Conservation (phyloP, 2,329 filamentous ascomycete genomes). For the Colletotrichum sp. region DNA sequence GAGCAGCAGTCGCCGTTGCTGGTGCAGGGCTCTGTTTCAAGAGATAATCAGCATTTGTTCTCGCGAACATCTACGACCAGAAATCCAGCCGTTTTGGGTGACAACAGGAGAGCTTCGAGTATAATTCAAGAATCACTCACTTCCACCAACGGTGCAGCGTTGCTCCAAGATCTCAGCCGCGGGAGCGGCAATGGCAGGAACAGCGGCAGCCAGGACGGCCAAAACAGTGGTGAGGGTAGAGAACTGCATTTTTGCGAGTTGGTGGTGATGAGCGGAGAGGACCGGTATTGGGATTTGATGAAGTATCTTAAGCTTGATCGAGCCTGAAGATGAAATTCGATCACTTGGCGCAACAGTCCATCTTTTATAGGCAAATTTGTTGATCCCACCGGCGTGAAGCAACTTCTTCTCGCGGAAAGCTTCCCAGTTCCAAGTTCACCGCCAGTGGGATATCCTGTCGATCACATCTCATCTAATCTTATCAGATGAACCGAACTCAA, state of each 20-base stretch:
- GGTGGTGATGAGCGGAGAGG: background rate
- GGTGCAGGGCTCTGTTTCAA: background rate
- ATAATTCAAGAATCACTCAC: background rate
- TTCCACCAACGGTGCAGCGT: background rate
- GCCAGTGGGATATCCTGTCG: background rate
- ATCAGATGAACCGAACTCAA: background rate
- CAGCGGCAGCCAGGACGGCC: constrained; percentile 46
- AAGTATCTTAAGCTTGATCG: background rate
- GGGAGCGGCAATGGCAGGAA: background rate
- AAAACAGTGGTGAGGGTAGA: constrained; percentile 53
- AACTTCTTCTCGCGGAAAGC: background rate
- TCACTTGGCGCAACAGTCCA: background rate
- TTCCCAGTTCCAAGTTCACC: background rate
- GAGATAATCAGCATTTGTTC: background rate
- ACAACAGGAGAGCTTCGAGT: background rate
- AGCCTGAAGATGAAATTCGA: background rate
- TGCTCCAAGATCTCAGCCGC: background rate
- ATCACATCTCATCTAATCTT: background rate
- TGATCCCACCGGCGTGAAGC: background rate
- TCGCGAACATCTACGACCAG: background rate
- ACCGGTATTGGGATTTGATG: background rate
- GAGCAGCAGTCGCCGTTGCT: background rate
- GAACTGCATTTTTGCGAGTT: constrained; percentile 35
- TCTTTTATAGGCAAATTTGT: background rate
- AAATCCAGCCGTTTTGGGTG: too few relatives aligned